A percentile compares a stretch with the other conserved stretches of the same genome.
phyloP scores from a whole-genome alignment of 225 moss, liverwort and hornwort genomes.

The Bryoerythrophyllum caledonicum region DNA sequence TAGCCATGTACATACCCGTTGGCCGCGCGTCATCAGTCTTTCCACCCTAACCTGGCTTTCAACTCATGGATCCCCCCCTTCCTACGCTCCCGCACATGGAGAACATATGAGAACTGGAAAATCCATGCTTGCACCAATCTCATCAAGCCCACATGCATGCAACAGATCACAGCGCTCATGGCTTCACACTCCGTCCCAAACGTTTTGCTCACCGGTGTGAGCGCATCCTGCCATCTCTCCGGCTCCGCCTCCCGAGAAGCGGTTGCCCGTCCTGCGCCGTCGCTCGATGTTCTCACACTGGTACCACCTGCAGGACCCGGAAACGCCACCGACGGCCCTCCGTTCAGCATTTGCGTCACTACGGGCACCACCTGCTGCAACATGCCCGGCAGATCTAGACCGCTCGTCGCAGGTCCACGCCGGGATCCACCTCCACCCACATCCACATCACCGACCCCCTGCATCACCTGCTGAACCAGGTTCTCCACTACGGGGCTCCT shows the following conservation, averaged over 20 bases:
- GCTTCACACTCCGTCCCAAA: neutral
- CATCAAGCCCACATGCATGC: neutral
- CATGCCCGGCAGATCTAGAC: constrained; percentile 70
- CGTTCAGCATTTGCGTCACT: constrained; percentile 84
- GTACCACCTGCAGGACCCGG: constrained; percentile 49
- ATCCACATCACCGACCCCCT: constrained; percentile 68
- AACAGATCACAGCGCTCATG: neutral
- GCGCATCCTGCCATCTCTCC: constrained; percentile 77
- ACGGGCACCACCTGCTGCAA: constrained; percentile 93
- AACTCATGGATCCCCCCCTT: neutral
- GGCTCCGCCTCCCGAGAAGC: constrained; percentile 37
- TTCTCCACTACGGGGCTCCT: constrained; percentile 90
- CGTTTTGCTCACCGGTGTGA: constrained; percentile 58
- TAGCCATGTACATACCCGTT: constrained; percentile 5
- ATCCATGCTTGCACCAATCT: neutral
- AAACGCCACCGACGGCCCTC: constrained; percentile 52
- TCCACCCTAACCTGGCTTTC: neutral
- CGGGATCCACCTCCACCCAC: constrained; percentile 40
- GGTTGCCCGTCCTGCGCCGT: constrained; percentile 50
- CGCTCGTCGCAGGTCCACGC: constrained; percentile 37
- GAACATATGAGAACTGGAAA: neutral
- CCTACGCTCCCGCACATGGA: neutral
- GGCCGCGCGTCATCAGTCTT: neutral
- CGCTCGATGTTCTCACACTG: constrained; percentile 46
- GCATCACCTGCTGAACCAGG: constrained; percentile 81